These are phyloP conservation scores for Funneliformis mosseae DNA, from an alignment of 192 early-diverging fungal species.

Conservation along the genomic window DNA sequence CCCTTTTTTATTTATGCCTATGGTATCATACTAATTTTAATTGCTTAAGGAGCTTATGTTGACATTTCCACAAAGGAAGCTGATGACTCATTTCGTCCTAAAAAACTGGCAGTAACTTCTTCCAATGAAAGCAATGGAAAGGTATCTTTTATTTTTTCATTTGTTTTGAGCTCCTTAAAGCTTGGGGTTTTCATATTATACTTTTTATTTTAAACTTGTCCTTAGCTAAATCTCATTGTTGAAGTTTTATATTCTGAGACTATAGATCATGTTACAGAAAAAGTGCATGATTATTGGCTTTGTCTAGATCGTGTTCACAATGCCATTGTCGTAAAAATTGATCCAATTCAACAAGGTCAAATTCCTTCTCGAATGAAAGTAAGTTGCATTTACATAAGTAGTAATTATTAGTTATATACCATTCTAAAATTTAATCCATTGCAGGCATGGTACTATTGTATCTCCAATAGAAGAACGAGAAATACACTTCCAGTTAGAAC, in stretches of 20 bases:
- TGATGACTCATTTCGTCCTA: conserved; percentile 1
- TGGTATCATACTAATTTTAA: conserved; percentile 23
- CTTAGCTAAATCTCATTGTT: conserved; percentile 23
- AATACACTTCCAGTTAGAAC: not conserved
- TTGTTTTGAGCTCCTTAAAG: conserved; percentile 11
- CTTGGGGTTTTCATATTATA: conserved; percentile 19
- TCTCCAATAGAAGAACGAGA: conserved; percentile 6
- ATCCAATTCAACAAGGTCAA: conserved; percentile 3
- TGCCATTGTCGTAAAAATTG: conserved; percentile 24
- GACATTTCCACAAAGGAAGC: conserved; percentile 1
- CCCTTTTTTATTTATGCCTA: not conserved
- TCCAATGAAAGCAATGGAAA: conserved; percentile 4
- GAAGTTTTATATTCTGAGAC: conserved; percentile 20
- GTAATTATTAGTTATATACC: conserved; percentile 3
- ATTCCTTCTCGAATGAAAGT: conserved; percentile 17
- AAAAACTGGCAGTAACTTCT: not conserved
- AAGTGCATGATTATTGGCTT: conserved; percentile 22
- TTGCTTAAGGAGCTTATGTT: not conserved
- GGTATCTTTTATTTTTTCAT: conserved; percentile 25
- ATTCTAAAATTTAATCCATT: conserved; percentile 17
- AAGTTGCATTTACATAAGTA: no score
- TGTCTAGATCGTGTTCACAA: conserved; percentile 11
- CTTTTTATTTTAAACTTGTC: conserved; percentile 3
- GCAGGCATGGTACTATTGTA: conserved; percentile 25
- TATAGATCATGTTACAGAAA: not conserved